Evolutionary conservation across 192 early-diverging fungal species (phyloP), one percentile per base, ranked within the genome.

Genomic region (Entomortierella beljakovae): DNA sequence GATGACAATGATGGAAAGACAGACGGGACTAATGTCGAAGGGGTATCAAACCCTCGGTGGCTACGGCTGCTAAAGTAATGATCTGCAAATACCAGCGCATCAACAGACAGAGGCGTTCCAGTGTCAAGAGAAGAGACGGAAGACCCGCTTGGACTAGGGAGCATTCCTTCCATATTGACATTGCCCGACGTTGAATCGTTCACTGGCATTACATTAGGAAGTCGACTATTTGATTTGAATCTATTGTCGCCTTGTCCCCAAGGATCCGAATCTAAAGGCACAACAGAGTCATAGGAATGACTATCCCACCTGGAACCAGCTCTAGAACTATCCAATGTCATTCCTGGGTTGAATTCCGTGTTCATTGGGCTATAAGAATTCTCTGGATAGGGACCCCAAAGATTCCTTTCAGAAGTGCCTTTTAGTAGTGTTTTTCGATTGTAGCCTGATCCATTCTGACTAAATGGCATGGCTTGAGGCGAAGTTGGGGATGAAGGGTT

Each of bases 11-110:
- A 29, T 35, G 57, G 43, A 23, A 0, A 48, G 16, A 20, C 8
- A 23, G 40, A 28, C 15, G 70, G 46, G 6, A 62, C 25, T 6
- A 66, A 9, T 9, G 64, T 43, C 22, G 62, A 61, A 11, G 64
- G 63, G 1, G 71, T 31, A 0, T 74, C 71, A 61, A 66, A 74
- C 34, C 57, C 63, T 43, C 64, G 61, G 23, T 72, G 62, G 13
- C 49, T 46, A 18, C 61, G 70, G 20, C 57, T 32, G 32, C 71
- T 74, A 25, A 74, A 74, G 25, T 74, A 74, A 42, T 74, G 71
- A 16, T 74, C 71, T 28, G 71, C 71, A 74, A 74, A 74, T 26
- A 61, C 64, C 10, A 58, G 53, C 0, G 71, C 71, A 31, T 74
- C 71, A 0, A 60, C 57, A 8, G 64, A 48, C n/a, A 56, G 32